phyloP scores from a whole-genome alignment of 2,329 filamentous ascomycete genomes.

The Dothistroma septosporum region DNA sequence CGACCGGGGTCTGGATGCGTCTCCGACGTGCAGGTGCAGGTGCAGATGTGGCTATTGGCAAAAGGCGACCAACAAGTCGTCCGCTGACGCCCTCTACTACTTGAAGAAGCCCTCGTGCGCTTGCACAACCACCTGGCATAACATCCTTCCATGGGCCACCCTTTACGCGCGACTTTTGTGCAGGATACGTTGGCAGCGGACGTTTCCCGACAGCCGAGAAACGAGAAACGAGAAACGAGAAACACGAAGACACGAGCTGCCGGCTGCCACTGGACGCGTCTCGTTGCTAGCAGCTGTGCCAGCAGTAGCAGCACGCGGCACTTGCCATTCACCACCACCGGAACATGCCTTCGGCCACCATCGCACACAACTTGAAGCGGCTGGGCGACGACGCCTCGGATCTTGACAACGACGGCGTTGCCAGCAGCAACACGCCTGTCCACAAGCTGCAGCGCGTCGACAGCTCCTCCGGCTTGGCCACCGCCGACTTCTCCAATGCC shows the following conservation, averaged over 20 bases:
- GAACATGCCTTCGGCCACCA: conserved; percentile 15
- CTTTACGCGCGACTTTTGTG: too few relatives aligned
- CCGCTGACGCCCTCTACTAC: too few relatives aligned
- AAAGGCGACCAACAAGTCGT: too few relatives aligned
- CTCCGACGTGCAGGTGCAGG: too few relatives aligned
- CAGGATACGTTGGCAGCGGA: too few relatives aligned
- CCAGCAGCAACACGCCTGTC: not conserved
- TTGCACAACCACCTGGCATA: too few relatives aligned
- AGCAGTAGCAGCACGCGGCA: conserved; percentile 6
- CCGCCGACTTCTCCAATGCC: conserved; percentile 11
- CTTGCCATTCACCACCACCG: conserved; percentile 15
- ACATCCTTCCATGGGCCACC: too few relatives aligned
- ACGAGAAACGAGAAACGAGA: not conserved
- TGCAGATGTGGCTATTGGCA: too few relatives aligned
- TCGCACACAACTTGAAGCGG: conserved; percentile 20
- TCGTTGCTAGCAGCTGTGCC: not conserved
- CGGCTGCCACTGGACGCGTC: not conserved
- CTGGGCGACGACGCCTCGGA: conserved; percentile 22
- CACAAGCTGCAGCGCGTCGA: conserved; percentile 1
- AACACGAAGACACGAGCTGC: conserved; percentile 1
- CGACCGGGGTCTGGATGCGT: too few relatives aligned
- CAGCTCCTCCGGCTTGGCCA: conserved; percentile 4
- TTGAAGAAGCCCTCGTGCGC: too few relatives aligned
- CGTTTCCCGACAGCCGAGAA: not conserved
- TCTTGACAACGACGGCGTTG: conserved; percentile 9